Base-by-base conservation (phyloP, 2,329 filamentous ascomycete genomes). In the Colletotrichum sp. region DNA sequence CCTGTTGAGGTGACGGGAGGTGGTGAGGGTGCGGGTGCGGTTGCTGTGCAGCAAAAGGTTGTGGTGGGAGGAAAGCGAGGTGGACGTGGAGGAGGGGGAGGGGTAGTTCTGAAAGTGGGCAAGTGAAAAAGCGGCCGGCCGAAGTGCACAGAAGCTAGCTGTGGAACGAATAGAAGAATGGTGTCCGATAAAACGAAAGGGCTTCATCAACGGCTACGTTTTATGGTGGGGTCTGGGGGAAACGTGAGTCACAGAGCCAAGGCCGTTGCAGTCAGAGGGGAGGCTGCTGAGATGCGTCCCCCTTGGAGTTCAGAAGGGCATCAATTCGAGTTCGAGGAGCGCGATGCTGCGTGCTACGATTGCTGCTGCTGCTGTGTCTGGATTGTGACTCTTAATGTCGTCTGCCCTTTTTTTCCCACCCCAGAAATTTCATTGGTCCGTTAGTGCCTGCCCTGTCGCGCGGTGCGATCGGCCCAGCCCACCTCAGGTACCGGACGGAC, bases 71-170 rank as follows among this genome's bases (percentile, higher is more conserved):
- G 55, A 76, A 60, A 60, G 44, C n/a, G 44, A 49, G 6, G 44
- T 16, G 69, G 62, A 52, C 57, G 49, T 55, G 28, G 70, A 73
- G 28, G 77, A 76, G 77, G 71, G 77, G 71, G 68, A 75, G 77
- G 70, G 77, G 75, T 69, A 78, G 71, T 55, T 57, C 59, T 65
- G 70, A 70, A 70, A 70, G 59, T 55, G 74, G 74, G 57, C 73
- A 67, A 74, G 70, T 60, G 28, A 72, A 72, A 78, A 78, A 63
- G 65, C 66, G 69, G 75, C 77, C 77, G 70, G 77, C 77, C 77
- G 71, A 77, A 75, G 49, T 76, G 68, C 71, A 75, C 71, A 77
- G 75, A 77, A 78, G 75, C 77, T 78, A 69, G 75, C 71, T 75
- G 69, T 59, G 69, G 71, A 76, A 77, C 75, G 75, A 78, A 78